phyloP scores from a whole-genome alignment of 306 rosid genomes.

The Cicer bijugum region DNA sequence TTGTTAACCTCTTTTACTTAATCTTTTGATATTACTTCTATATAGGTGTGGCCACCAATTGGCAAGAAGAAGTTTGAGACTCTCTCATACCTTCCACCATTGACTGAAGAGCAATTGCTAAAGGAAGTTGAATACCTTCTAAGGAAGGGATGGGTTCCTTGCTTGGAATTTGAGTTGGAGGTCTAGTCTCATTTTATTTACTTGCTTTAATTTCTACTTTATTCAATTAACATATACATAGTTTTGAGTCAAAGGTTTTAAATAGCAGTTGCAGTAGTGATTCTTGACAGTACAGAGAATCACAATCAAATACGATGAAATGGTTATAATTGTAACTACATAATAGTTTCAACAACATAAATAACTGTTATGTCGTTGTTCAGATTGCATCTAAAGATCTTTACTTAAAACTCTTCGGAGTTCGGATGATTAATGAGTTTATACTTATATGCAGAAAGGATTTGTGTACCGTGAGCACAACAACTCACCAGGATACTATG shows the following conservation, averaged over 20 bases:
- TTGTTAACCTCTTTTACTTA: not conserved
- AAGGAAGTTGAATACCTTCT: conserved; percentile 75
- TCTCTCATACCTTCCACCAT: conserved; percentile 73
- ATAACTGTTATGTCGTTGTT: not conserved
- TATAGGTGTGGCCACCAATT: conserved; percentile 81
- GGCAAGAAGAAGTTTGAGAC: conserved; percentile 81
- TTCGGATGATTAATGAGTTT: not conserved
- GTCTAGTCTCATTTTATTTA: conserved; percentile 39
- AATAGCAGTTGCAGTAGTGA: too few relatives aligned
- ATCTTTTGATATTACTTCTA: not conserved
- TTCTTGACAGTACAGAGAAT: too few relatives aligned
- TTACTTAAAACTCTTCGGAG: not conserved
- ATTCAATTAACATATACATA: not conserved
- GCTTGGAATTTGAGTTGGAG: conserved; percentile 69
- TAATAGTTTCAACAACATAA: not conserved
- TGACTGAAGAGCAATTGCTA: not conserved
- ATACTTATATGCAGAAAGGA: conserved; percentile 42
- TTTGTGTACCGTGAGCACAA: conserved; percentile 68
- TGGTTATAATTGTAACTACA: too few relatives aligned
- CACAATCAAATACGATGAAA: too few relatives aligned
- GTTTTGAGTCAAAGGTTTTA: not conserved
- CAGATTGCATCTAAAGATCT: not conserved
- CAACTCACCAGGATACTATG: conserved; percentile 76
- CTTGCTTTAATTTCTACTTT: not conserved
- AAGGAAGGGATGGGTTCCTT: conserved; percentile 63